These are phyloP conservation scores for Euptelea pleiosperma DNA, from an alignment of 164 flowering plant species.

Conservation along the genomic window DNA sequence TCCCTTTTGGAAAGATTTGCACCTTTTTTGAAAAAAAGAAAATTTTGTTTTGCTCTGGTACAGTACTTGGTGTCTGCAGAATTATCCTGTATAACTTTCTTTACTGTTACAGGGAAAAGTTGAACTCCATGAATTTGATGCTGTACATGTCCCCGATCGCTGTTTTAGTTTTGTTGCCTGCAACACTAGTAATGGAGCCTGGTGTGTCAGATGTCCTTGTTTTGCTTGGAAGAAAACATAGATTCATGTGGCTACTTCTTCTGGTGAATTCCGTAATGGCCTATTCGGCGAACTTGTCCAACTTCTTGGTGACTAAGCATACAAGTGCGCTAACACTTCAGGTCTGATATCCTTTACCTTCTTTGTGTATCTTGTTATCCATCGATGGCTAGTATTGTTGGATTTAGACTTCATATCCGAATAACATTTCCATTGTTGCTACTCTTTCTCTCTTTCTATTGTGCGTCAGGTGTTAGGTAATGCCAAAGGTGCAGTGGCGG, in stretches of 20 bases:
- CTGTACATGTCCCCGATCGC: conserved; percentile 95
- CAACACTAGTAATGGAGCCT: conserved; percentile 73
- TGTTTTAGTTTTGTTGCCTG: conserved; percentile 68
- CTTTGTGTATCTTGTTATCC: background rate
- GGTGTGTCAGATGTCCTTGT: conserved; percentile 43
- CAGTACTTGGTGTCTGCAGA: background rate
- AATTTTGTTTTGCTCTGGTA: background rate
- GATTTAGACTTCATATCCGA: background rate
- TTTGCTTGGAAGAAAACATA: conserved; percentile 48
- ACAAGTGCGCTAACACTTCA: conserved; percentile 97
- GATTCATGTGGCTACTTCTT: conserved; percentile 74
- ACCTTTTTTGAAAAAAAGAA: no score
- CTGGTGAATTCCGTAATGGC: conserved; percentile 76
- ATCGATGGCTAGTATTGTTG: background rate
- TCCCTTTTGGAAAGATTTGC: no score
- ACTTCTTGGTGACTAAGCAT: conserved; percentile 96
- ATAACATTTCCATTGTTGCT: background rate
- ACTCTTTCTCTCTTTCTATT: background rate
- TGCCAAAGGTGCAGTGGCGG: conserved; percentile 98
- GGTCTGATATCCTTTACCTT: conserved; percentile 37
- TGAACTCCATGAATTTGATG: conserved; percentile 95
- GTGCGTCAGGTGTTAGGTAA: conserved; percentile 76
- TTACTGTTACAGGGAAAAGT: conserved; percentile 68
- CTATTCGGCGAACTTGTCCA: conserved; percentile 74
- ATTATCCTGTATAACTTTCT: background rate